Evolutionary conservation across 139 green algal species (phyloP).

Genomic region (Coccomyxa sp.): DNA sequence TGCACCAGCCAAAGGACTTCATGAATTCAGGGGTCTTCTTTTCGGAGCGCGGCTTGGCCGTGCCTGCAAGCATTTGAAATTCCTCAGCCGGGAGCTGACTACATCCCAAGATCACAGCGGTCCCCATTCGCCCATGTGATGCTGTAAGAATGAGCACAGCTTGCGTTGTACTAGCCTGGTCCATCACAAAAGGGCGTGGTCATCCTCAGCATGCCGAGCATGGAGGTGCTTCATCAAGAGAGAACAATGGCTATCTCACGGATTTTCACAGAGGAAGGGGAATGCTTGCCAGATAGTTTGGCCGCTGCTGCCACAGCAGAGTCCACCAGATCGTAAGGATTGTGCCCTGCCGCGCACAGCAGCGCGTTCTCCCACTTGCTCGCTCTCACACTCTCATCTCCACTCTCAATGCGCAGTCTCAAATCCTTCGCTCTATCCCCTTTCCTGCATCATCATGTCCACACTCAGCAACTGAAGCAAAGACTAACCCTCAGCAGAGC

Average conservation of each 20-base stretch:
- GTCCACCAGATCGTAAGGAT: slow-evolving; percentile 61
- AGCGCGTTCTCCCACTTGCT: slow-evolving; percentile 25
- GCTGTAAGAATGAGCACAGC: too few relatives aligned
- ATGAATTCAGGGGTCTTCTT: slow-evolving; percentile 75
- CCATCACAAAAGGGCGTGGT: too few relatives aligned
- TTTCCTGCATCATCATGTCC: too few relatives aligned
- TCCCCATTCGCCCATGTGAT: slow-evolving; percentile 37
- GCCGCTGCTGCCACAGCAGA: slow-evolving; percentile 60
- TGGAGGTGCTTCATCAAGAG: too few relatives aligned
- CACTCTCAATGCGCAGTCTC: slow-evolving; percentile 68
- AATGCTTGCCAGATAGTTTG: slow-evolving; percentile 56
- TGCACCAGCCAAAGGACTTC: slow-evolving; percentile 93
- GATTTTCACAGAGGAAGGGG: too few relatives aligned
- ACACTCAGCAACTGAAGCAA: too few relatives aligned
- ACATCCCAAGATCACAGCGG: slow-evolving; percentile 55
- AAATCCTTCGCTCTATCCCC: slow-evolving; percentile 25
- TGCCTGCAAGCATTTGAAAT: slow-evolving; percentile 2
- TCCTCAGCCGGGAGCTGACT: slow-evolving; percentile 55
- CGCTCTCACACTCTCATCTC: slow-evolving; percentile 37
- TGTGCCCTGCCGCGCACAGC: slow-evolving; percentile 31
- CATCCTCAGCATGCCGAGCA: too few relatives aligned
- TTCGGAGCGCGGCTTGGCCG: slow-evolving; percentile 35
- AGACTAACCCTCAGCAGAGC: too few relatives aligned
- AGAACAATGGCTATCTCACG: too few relatives aligned
- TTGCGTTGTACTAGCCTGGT: too few relatives aligned